These are phyloP conservation scores for Gnomoniopsis smithogilvyi DNA, from an alignment of 2,329 filamentous ascomycete species.

Conservation along the genomic window DNA sequence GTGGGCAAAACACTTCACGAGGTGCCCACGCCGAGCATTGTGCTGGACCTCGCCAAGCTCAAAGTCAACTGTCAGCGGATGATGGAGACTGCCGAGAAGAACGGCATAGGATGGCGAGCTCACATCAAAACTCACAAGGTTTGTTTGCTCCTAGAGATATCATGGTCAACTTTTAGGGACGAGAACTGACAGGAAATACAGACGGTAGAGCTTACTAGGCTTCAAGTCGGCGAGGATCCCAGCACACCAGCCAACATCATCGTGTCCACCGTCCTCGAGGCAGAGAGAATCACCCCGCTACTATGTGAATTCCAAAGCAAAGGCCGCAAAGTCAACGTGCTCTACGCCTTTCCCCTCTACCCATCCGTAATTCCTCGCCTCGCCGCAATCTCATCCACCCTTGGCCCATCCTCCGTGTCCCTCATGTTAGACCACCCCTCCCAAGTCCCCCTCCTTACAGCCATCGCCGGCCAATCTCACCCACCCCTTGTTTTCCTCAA, in stretches of 20 bases:
- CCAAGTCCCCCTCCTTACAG: conserved; percentile 51
- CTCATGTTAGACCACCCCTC: conserved; percentile 68
- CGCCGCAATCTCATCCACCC: conserved; percentile 47
- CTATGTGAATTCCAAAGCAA: conserved; percentile 53
- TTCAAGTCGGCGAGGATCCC: conserved; percentile 63
- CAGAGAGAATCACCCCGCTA: conserved; percentile 62
- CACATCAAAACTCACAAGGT: conserved; percentile 87
- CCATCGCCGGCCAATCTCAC: conserved; percentile 40
- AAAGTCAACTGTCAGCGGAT: conserved; percentile 68
- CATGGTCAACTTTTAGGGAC: neutral
- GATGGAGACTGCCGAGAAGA: conserved; percentile 57
- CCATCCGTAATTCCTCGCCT: conserved; percentile 60
- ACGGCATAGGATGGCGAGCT: conserved; percentile 66
- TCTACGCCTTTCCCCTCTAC: conserved; percentile 70
- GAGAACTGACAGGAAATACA: conserved; percentile 25
- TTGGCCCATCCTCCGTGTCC: conserved; percentile 56
- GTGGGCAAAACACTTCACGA: conserved; percentile 59
- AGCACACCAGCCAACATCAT: conserved; percentile 56
- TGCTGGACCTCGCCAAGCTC: conserved; percentile 66
- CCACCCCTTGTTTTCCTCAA: conserved; percentile 64
- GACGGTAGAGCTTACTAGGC: conserved; percentile 62
- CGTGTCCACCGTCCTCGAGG: conserved; percentile 72
- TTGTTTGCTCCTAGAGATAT: conserved; percentile 14
- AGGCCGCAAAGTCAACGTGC: conserved; percentile 58
- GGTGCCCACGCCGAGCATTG: conserved; percentile 62